Percentiles rank a stretch among this genome's conserved stretches.
These are phyloP conservation scores for Metarhizium album DNA, from an alignment of 2,329 filamentous ascomycete genomes.

Conservation along the genomic window DNA sequence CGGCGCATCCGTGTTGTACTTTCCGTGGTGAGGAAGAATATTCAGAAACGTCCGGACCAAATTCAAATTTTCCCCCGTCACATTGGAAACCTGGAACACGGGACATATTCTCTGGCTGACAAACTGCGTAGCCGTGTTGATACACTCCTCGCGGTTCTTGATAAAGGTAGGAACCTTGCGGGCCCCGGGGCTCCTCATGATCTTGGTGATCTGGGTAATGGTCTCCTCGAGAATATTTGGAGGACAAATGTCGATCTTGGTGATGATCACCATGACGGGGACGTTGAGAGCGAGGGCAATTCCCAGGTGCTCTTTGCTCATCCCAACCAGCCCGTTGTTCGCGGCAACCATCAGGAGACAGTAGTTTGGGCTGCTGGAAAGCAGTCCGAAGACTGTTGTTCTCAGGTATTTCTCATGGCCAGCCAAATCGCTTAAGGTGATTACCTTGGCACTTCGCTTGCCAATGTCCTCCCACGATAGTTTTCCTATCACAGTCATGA, in stretches of 20 bases:
- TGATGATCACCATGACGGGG: constrained; percentile 94
- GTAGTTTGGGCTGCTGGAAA: constrained; percentile 94
- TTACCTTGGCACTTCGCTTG: constrained; percentile 88
- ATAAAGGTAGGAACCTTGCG: constrained; percentile 95
- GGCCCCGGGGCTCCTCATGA: constrained; percentile 86
- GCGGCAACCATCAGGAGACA: constrained; percentile 97
- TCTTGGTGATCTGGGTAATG: constrained; percentile 80
- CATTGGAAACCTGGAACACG: constrained; percentile 96
- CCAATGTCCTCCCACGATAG: constrained; percentile 98
- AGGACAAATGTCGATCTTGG: constrained; percentile 97
- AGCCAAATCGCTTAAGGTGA: constrained; percentile 89
- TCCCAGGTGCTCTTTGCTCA: constrained; percentile 96
- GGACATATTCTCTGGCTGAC: constrained; percentile 92
- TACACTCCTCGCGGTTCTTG: constrained; percentile 79
- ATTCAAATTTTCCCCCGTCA: constrained; percentile 84
- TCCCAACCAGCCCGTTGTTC: constrained; percentile 92
- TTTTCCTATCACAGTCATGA: constrained; percentile 28
- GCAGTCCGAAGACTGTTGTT: constrained; percentile 89
- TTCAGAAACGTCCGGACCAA: constrained; percentile 89
- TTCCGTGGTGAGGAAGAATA: constrained; percentile 86
- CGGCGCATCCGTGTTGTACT: constrained; percentile 77
- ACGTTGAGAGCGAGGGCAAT: constrained; percentile 93
- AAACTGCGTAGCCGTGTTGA: constrained; percentile 93
- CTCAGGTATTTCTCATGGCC: constrained; percentile 92
- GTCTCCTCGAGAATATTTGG: constrained; percentile 93